Evolutionary conservation across 2,329 filamentous ascomycete species (phyloP).

Genomic region (Aspergillus melleus): DNA sequence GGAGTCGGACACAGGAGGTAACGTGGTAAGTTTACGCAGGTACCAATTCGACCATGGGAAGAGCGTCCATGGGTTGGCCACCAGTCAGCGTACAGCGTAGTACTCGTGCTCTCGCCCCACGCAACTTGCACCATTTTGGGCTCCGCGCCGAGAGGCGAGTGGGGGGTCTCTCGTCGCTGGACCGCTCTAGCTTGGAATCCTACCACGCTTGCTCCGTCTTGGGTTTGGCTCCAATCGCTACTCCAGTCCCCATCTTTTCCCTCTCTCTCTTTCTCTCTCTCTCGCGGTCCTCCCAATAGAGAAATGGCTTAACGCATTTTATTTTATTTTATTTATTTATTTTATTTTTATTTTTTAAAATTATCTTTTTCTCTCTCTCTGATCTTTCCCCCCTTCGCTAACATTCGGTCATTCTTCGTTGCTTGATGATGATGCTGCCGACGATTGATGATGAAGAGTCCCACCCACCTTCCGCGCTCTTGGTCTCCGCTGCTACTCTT

Average conservation of each 20-base stretch:
- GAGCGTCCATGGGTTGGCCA: too few species aligned
- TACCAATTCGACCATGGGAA: not conserved
- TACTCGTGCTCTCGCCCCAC: conserved; percentile 26
- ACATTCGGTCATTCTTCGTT: not conserved
- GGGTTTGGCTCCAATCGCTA: not conserved
- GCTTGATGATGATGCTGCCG: conserved; percentile 5
- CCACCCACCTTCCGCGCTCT: conserved; percentile 7
- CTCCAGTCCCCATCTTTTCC: not conserved
- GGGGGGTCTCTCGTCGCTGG: conserved; percentile 2
- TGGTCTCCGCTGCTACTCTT: conserved; percentile 11
- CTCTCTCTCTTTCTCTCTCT: not conserved
- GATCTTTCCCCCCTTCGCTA: not conserved
- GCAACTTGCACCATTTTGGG: conserved; percentile 23
- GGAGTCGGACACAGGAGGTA: not conserved
- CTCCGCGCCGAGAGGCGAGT: conserved; percentile 23
- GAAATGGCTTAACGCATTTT: conserved; percentile 15
- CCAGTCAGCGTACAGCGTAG: not conserved
- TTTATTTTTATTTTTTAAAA: too few species aligned
- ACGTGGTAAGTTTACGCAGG: not conserved
- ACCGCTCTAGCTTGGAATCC: conserved; percentile 9
- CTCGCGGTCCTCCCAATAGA: conserved; percentile 11
- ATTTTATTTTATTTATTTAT: too few species aligned
- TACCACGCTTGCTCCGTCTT: not conserved
- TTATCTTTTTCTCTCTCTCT: too few species aligned
- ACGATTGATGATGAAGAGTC: conserved; percentile 5